Conservation (phyloP, 2,329 filamentous ascomycete species). For the Amesomyces nigricolor region DNA sequence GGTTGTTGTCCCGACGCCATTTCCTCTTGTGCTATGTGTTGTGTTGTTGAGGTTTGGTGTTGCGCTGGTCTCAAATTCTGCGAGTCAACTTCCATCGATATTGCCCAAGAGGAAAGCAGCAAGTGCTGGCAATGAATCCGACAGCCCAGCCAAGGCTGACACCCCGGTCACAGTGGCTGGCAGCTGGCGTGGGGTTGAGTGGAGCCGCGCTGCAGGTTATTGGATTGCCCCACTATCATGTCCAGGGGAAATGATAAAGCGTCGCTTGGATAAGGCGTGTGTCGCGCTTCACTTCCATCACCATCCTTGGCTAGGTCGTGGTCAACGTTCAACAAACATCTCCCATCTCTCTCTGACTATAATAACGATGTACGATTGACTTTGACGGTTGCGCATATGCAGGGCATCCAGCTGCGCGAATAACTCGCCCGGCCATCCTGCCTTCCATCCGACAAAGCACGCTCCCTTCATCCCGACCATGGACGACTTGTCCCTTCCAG, state of each 20-base stretch:
- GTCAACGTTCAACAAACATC: no score
- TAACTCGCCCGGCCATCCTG: not conserved
- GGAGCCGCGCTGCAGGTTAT: not conserved
- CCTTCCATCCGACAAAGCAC: no score
- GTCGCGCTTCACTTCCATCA: not conserved
- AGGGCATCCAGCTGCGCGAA: not conserved
- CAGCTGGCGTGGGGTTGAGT: not conserved
- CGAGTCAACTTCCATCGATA: no score
- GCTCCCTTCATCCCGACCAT: constrained; percentile 8
- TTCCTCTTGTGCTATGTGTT: constrained; percentile 1
- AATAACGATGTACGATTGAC: constrained; percentile 10
- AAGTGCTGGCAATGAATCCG: no score
- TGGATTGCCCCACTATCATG: no score
- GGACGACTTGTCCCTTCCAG: constrained; percentile 14
- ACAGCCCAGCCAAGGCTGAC: not conserved
- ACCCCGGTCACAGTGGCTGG: not conserved
- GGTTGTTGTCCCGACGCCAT: constrained; percentile 38
- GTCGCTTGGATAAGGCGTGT: not conserved
- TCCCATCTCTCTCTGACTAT: not conserved
- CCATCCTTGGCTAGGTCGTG: not conserved
- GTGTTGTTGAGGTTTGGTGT: not conserved
- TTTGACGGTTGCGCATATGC: not conserved
- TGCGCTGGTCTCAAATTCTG: not conserved
- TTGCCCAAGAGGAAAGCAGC: no score
- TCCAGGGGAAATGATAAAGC: not conserved